phyloP scores from a whole-genome alignment of 2,329 filamentous ascomycete species.

The Fusarium protoensiforme region DNA sequence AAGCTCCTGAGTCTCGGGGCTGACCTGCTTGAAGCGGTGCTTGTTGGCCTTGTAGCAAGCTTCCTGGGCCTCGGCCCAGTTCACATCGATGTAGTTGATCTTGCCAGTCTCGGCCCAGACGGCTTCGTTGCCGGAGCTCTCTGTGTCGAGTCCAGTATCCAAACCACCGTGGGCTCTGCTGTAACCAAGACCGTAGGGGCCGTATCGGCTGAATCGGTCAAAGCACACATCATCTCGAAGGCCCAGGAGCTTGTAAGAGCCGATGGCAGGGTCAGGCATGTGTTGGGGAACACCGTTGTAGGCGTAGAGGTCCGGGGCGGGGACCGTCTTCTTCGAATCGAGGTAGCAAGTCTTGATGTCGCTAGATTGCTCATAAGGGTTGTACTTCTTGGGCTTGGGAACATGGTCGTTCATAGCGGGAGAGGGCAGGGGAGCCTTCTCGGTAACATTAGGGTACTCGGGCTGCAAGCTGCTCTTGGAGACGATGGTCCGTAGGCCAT shows the following conservation, averaged over 20 bases:
- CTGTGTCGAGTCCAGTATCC: slow-evolving; percentile 77
- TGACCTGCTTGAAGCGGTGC: slow-evolving; percentile 64
- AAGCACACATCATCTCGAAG: slow-evolving; percentile 85
- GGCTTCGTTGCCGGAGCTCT: slow-evolving; percentile 72
- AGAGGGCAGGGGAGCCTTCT: slow-evolving; percentile 47
- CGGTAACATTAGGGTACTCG: slow-evolving; percentile 73
- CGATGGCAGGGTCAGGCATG: slow-evolving; percentile 81
- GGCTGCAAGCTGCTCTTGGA: slow-evolving; percentile 71
- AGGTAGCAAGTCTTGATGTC: slow-evolving; percentile 72
- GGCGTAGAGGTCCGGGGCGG: slow-evolving; percentile 71
- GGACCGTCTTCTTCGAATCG: slow-evolving; percentile 67
- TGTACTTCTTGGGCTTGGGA: slow-evolving; percentile 66
- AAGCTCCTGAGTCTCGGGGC: slow-evolving; percentile 52
- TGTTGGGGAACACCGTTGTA: slow-evolving; percentile 78
- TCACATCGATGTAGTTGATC: slow-evolving; percentile 65
- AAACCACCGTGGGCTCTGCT: slow-evolving; percentile 76
- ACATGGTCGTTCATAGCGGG: slow-evolving; percentile 49
- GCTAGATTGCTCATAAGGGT: slow-evolving; percentile 73
- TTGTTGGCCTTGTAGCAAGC: slow-evolving; percentile 70
- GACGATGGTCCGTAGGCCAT: slow-evolving; percentile 79
- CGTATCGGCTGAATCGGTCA: slow-evolving; percentile 85
- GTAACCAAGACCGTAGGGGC: slow-evolving; percentile 90
- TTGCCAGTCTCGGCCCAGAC: slow-evolving; percentile 66
- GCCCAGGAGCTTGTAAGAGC: slow-evolving; percentile 80
- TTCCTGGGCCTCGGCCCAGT: slow-evolving; percentile 67